Percentiles rank a stretch among this genome's conserved stretches.
Conservation (phyloP, 2,329 filamentous ascomycete genomes). For the Erysiphe neolycopersici region DNA sequence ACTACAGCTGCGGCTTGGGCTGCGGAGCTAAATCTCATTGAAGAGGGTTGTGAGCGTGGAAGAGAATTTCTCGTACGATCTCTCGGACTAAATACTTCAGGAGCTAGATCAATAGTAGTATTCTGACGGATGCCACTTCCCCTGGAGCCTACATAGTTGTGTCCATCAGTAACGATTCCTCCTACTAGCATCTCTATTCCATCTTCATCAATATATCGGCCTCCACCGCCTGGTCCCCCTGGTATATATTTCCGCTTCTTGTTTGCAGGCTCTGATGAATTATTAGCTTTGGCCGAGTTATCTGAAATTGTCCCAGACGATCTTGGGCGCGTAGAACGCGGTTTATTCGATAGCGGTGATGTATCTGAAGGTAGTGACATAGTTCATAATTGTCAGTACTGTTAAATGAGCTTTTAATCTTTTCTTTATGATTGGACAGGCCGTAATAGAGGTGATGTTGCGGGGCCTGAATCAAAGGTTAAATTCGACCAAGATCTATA, state of each 20-base stretch:
- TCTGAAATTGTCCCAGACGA: conserved; percentile 7
- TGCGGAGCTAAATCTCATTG: conserved; percentile 11
- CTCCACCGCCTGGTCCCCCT: conserved; percentile 64
- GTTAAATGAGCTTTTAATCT: background rate
- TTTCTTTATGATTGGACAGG: background rate
- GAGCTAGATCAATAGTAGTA: conserved; percentile 19
- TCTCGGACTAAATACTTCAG: conserved; percentile 20
- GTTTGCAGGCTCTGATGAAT: conserved; percentile 19
- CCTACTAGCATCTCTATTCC: conserved; percentile 30
- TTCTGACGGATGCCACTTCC: conserved; percentile 26
- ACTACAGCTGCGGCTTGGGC: conserved; percentile 74
- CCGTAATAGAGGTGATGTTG: background rate
- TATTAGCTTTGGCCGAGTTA: conserved; percentile 7
- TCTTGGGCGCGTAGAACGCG: conserved; percentile 8
- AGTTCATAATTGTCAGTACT: background rate
- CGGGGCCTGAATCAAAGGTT: background rate
- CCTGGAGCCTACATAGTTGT: conserved; percentile 24
- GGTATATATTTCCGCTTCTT: conserved; percentile 59
- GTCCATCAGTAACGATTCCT: conserved; percentile 20
- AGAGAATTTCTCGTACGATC: conserved; percentile 27
- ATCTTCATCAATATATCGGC: conserved; percentile 54
- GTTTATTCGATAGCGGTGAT: conserved; percentile 7
- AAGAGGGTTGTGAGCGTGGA: conserved; percentile 23
- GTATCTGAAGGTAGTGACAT: conserved; percentile 9
- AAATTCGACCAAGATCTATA: background rate